A percentile compares a stretch with the other conserved stretches of the same genome.
Conservation (phyloP, 106 monocot genomes). For the Platanthera zijinensis region DNA sequence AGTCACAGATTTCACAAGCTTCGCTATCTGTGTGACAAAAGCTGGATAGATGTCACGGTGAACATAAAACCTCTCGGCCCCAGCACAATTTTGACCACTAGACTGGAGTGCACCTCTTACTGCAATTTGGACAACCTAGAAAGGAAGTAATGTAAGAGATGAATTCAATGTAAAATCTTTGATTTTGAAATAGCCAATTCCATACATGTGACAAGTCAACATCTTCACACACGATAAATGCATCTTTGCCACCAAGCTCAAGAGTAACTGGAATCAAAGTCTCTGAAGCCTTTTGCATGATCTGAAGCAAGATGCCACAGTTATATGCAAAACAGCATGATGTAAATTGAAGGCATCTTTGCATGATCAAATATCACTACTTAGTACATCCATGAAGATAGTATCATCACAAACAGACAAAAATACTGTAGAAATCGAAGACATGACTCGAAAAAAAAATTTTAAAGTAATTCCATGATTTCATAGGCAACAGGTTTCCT, state of each 20-base stretch:
- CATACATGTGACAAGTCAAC: conserved; percentile 83
- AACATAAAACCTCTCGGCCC: conserved; percentile 99
- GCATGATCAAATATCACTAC: background rate
- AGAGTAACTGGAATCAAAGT: conserved; percentile 93
- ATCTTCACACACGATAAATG: conserved; percentile 98
- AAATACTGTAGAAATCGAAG: background rate
- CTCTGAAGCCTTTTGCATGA: conserved; percentile 85
- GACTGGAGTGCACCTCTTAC: conserved; percentile 90
- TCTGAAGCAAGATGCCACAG: conserved; percentile 36
- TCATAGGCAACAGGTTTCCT: background rate
- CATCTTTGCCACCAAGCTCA: conserved; percentile 99
- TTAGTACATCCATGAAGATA: background rate
- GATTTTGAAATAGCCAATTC: conserved; percentile 3
- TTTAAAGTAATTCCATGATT: background rate
- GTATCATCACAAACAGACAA: background rate
- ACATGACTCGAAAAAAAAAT: background rate
- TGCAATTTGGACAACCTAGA: conserved; percentile 89
- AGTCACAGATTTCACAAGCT: conserved; percentile 86
- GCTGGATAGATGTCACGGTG: conserved; percentile 71
- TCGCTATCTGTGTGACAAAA: conserved; percentile 87
- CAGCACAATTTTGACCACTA: conserved; percentile 99
- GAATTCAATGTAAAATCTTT: background rate
- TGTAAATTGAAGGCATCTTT: background rate
- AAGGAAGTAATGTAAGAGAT: conserved; percentile 6
- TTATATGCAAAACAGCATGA: background rate